Base-by-base conservation (phyloP, 805 yeast species). In the Starmerella bacillaris region DNA sequence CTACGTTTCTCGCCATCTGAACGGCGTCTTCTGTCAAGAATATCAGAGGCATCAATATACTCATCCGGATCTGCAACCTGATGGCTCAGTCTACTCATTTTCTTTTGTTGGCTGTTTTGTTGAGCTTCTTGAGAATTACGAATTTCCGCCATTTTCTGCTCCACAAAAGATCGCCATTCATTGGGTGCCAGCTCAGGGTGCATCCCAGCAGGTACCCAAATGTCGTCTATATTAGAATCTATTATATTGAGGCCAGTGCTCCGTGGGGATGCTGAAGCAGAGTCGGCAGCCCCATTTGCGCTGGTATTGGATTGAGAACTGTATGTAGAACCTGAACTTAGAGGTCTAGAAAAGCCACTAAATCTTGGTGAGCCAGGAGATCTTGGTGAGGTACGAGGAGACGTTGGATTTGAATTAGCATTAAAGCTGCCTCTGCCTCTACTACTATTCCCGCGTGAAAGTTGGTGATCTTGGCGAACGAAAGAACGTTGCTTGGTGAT, bases 181-280 rank as follows among this genome's bases (percentile, higher is more conserved):
- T 79, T 92, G 2, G 96, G 96, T 18, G 92, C 84, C n/a, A 86
- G 68, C 48, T 78, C 86, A 1, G 96, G 96, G 53, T 89, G 98
- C 26, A 82, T 64, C 42, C 71, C 72, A 2, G 96, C 98, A 0
- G 96, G 96, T 1, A 89, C 95, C 98, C 98, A 86, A 36, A 86
- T 57, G 38, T 68, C 42, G 18, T 38, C 48, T 18, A 44, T 36
- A 14, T 35, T 43, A 6, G 38, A 29, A 12, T 18, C n/a, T 30
- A 11, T n/a, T 16, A 18, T 30, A 26, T 44, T 42, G 19, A 12
- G n/a, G 15, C 21, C 9, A 16, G 18, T 12, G n/a, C n/a, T n/a
- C n/a, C n/a, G n/a, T n/a, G n/a, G n/a, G n/a, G n/a, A n/a, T n/a
- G n/a, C n/a, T n/a, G n/a, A n/a, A n/a, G n/a, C n/a, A n/a, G n/a